Conservation (phyloP, 2,329 filamentous ascomycete species). For the Trichoderma semiorbis region DNA sequence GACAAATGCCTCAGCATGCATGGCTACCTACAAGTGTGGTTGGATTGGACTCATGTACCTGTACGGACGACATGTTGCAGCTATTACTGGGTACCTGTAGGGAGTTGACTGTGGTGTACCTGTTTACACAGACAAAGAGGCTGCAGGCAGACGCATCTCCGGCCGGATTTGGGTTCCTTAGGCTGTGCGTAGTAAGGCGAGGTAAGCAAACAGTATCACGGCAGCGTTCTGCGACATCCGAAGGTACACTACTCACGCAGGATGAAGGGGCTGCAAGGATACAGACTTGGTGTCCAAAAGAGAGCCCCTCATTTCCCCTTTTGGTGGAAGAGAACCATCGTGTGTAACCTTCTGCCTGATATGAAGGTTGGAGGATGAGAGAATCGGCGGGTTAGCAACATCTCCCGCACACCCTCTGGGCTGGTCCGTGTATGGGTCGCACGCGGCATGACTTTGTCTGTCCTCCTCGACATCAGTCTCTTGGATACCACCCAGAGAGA, state of each 20-base stretch:
- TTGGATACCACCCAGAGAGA: neutral
- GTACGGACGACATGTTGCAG: neutral
- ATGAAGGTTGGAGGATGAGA: neutral
- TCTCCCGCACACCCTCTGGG: neutral
- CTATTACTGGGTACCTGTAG: neutral
- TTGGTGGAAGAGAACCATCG: neutral
- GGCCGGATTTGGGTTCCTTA: neutral
- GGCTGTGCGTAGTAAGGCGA: neutral
- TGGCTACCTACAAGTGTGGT: constrained; percentile 12
- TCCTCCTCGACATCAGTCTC: neutral
- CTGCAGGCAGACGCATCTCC: neutral
- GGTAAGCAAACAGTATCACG: neutral
- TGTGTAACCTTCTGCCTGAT: neutral
- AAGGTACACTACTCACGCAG: neutral
- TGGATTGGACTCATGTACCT: neutral
- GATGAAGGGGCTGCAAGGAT: neutral
- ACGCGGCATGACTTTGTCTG: neutral
- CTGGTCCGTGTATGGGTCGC: neutral
- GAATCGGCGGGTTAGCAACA: neutral
- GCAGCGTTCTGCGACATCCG: neutral
- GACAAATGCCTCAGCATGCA: neutral
- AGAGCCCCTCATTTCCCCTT: neutral
- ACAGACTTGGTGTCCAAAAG: neutral
- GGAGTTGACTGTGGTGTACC: neutral
- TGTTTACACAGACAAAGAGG: neutral